These are phyloP conservation scores for Mrakia hoshinonis DNA, from an alignment of 768 basidiomycete genomes.

Conservation along the genomic window DNA sequence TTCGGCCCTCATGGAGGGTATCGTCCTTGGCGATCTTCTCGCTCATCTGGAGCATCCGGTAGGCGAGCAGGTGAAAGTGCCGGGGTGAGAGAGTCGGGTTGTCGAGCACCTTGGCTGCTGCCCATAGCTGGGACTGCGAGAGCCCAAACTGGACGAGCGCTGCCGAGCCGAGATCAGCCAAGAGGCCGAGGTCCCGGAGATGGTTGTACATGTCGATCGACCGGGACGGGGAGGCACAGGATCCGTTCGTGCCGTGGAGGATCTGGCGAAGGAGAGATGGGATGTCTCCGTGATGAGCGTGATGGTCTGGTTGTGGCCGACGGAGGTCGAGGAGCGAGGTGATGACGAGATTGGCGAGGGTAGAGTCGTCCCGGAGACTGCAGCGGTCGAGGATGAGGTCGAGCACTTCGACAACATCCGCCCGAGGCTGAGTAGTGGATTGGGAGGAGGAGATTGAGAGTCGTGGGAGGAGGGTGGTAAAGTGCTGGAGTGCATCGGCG, in stretches of 20 bases:
- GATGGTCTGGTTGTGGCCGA: not conserved
- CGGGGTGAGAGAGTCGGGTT: constrained; percentile 1
- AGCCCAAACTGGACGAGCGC: constrained; percentile 3
- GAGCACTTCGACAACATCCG: not conserved
- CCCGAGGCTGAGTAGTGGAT: not conserved
- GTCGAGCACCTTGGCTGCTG: not conserved
- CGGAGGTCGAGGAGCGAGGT: not conserved
- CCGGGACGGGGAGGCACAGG: not conserved
- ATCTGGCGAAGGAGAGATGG: not conserved
- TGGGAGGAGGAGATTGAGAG: not conserved
- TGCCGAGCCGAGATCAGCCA: not conserved
- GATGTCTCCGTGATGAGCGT: not conserved
- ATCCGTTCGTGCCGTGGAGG: not conserved
- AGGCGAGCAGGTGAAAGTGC: constrained; percentile 10
- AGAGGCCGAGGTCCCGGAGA: not conserved
- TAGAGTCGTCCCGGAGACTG: not conserved
- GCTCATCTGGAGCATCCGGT: not conserved
- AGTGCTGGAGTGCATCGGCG: not conserved
- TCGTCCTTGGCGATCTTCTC: not conserved
- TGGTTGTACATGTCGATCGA: not conserved
- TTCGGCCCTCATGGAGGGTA: not conserved
- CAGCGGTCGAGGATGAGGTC: not conserved
- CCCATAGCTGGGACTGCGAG: not conserved
- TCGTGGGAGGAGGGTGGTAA: not conserved
- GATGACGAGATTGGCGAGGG: not conserved